Percentiles rank a stretch among this genome's conserved stretches.
Evolutionary conservation across 345 rosid genomes (phyloP).

Genomic region (Eucalyptus regnans): DNA sequence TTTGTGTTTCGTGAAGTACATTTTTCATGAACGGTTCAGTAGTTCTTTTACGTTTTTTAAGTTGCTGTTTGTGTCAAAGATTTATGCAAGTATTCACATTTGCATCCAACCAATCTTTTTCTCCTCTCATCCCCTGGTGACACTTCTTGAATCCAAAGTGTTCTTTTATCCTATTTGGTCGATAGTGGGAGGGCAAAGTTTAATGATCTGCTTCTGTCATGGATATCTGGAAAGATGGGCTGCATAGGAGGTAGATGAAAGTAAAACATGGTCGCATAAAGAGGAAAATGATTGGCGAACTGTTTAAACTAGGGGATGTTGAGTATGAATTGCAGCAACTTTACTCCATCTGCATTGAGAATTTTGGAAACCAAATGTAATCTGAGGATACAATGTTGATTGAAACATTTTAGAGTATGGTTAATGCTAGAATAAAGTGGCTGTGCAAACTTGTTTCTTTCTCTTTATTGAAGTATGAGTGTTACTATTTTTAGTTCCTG

Average conservation of each 20-base stretch:
- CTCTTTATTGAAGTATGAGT: neutral
- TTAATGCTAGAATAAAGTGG: neutral
- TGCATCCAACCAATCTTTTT: neutral
- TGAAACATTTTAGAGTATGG: neutral
- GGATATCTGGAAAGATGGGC: neutral
- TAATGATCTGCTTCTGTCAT: neutral
- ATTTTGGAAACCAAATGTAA: neutral
- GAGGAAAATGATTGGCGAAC: neutral
- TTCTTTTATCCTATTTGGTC: neutral
- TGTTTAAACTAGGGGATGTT: neutral
- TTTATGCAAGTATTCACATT: neutral
- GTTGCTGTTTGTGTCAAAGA: neutral
- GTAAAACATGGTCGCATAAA: neutral
- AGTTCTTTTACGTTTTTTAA: neutral
- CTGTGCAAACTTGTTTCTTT: neutral
- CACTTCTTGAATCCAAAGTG: neutral
- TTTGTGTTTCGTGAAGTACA: neutral
- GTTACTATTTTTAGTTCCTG: neutral
- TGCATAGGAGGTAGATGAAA: neutral
- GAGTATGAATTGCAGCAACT: neutral
- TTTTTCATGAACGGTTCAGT: neutral
- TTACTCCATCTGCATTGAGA: neutral
- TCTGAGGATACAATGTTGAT: neutral
- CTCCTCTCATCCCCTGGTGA: neutral
- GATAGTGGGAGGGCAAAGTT: neutral